Base-by-base conservation (phyloP, 1,284 basidiomycete species). In the Rhodotorula sp. region DNA sequence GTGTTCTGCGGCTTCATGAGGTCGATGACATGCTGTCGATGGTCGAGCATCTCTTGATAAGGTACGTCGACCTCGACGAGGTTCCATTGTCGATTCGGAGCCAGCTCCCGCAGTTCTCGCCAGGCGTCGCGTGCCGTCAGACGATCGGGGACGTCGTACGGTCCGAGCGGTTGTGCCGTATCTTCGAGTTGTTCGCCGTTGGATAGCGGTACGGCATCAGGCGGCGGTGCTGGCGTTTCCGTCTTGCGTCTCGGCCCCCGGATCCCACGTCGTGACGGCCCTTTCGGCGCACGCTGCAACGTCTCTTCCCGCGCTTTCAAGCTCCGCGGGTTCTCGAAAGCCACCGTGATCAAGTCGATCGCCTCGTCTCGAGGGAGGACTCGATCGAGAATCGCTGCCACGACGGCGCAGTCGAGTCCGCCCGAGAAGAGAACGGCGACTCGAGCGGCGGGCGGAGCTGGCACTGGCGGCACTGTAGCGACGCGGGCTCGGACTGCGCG, bases 331-430 rank as follows among this genome's bases (percentile, higher is more conserved):
- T 96, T 96, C 79, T 96, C 92, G 76, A 99, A 99, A 0, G 91
- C 93, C 6, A 99, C 94, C 77, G 98, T 99, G 30, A 99, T 83
- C 1, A 99, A 83, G 77, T 99, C 95, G 66, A 99, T 94, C 0
- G 93, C 89, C 79, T 93, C 91, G 51, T 85, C 83, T 10, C 81
- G 66, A 4, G 91, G 88, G 37, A 93, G 78, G 77, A 90, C 86
- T 64, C 91, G 92, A 77, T 95, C 86, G 0, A 92, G 89, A 0
- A 98, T 82, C 73, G 87, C 88, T 0, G 94, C 88, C 2, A 98
- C 78, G 33, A 93, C 84, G 0, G 94, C 89, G 24, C 90, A 98
- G 79, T 99, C 95, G 46, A 99, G 91, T 0, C 95, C 95, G 33
- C 95, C 95, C 29, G 94, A 97, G 80, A 99, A 99, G 7, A 99